Evolutionary conservation across 140 eudicot genomes (phyloP), one percentile per base, ranked within the genome.

Genomic region (Cichorium intybus): DNA sequence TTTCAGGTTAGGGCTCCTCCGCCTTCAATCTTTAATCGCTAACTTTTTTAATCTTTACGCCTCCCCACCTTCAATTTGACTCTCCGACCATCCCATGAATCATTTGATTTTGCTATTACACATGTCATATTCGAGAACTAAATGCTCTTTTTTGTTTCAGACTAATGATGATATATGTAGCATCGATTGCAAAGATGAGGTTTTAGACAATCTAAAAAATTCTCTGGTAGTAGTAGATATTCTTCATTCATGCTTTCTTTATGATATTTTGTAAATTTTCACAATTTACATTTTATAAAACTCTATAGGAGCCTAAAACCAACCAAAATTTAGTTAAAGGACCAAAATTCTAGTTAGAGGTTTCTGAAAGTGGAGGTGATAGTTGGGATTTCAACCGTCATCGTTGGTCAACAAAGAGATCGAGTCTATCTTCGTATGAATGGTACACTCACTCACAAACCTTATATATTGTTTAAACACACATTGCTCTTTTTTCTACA

Each of bases 81-180:
- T n/a, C n/a, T n/a, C n/a, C n/a, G n/a, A n/a, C n/a, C n/a, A n/a
- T n/a, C n/a, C n/a, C n/a, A n/a, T n/a, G n/a, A n/a, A n/a, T n/a
- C n/a, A n/a, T n/a, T n/a, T n/a, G n/a, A n/a, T n/a, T n/a, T n/a
- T n/a, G n/a, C n/a, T n/a, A n/a, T n/a, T n/a, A n/a, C n/a, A n/a
- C n/a, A n/a, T n/a, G n/a, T n/a, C n/a, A n/a, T n/a, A n/a, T n/a
- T n/a, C n/a, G n/a, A n/a, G n/a, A n/a, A n/a, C n/a, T n/a, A n/a
- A n/a, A n/a, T n/a, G n/a, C n/a, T n/a, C 29, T 58, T 45, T 12
- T 54, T 37, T 14, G 29, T 37, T 56, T 22, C 78, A 90, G 97
- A 90, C 97, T 3, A 79, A 90, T 63, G 94, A 90, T 72, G 95
- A 90, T 53, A 73, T 90, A 35, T 90, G 97, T 76, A 90, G 95